These are phyloP conservation scores for Pyracantha coccinea DNA, from an alignment of 331 rosid species.

Conservation along the genomic window DNA sequence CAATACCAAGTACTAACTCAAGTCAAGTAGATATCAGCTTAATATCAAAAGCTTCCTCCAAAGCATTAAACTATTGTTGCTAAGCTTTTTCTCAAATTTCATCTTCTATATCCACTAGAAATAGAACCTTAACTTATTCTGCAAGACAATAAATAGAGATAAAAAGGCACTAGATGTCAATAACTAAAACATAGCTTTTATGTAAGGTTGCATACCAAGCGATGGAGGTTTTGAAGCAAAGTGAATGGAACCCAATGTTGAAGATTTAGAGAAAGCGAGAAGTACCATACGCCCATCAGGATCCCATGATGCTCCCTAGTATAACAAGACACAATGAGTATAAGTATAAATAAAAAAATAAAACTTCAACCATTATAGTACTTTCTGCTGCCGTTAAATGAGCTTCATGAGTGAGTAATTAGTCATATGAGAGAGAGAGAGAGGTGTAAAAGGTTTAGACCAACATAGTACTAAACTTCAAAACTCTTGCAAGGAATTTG, in stretches of 20 bases:
- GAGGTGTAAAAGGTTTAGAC: background rate
- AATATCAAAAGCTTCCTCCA: background rate
- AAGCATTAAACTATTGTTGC: background rate
- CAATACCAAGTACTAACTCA: background rate
- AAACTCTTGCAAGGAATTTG: background rate
- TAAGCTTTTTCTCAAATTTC: background rate
- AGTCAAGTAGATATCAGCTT: background rate
- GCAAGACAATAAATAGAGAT: background rate
- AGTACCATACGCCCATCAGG: slow-evolving; percentile 92
- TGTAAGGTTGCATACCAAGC: slow-evolving; percentile 44
- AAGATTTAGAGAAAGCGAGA: slow-evolving; percentile 78
- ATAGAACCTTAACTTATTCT: background rate
- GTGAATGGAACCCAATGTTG: slow-evolving; percentile 86
- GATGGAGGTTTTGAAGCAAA: slow-evolving; percentile 97
- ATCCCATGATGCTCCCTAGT: slow-evolving; percentile 93
- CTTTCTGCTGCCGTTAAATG: background rate
- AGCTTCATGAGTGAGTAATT: background rate
- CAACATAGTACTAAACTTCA: background rate
- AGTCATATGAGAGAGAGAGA: background rate
- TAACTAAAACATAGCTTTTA: slow-evolving; percentile 7
- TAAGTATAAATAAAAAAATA: slow-evolving; percentile 1
- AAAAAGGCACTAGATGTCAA: background rate
- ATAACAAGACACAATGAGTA: slow-evolving; percentile 6
- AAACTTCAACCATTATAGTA: background rate
- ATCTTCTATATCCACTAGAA: background rate